phyloP scores from a whole-genome alignment of 345 rosid genomes.

The Eucalyptus cloeziana region DNA sequence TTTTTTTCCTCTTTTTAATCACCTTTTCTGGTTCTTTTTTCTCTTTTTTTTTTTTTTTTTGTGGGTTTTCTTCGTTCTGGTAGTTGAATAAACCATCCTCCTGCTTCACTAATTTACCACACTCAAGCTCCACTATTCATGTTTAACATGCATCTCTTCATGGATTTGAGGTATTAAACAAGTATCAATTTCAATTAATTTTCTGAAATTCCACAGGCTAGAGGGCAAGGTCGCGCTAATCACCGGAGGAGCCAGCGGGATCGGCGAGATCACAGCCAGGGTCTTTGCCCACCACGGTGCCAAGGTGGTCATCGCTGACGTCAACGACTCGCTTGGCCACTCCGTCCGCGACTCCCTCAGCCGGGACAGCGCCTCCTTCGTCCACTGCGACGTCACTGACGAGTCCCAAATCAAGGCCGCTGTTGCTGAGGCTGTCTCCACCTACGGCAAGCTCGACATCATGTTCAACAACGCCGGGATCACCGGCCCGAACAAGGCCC shows the following conservation, averaged over 20 bases:
- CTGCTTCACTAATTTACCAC: too few species aligned
- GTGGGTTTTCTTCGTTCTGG: not conserved
- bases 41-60: too few species aligned
- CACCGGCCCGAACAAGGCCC: not conserved
- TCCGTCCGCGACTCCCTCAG: conserved; percentile 2
- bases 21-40: not conserved
- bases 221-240: conserved; percentile 23
- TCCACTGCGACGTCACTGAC: conserved; percentile 19
- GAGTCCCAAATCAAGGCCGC: conserved; percentile 11
- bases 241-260: conserved; percentile 24
- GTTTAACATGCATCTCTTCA: not conserved
- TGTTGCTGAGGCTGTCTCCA: conserved; percentile 9
- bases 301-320: conserved; percentile 10
- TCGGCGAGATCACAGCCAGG: conserved; percentile 10
- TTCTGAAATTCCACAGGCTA: conserved; percentile 1
- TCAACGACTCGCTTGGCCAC: conserved; percentile 8
- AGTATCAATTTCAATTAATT: not conserved
- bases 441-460: conserved; percentile 24
- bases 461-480: conserved; percentile 38
- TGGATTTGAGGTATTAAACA: not conserved
- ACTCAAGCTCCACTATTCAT: too few species aligned
- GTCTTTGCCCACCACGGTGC: conserved; percentile 14
- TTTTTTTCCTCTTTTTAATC: not conserved
- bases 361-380: not conserved
- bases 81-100: not conserved